phyloP scores from a whole-genome alignment of 2,329 filamentous ascomycete species.

The Colletotrichum musicola region DNA sequence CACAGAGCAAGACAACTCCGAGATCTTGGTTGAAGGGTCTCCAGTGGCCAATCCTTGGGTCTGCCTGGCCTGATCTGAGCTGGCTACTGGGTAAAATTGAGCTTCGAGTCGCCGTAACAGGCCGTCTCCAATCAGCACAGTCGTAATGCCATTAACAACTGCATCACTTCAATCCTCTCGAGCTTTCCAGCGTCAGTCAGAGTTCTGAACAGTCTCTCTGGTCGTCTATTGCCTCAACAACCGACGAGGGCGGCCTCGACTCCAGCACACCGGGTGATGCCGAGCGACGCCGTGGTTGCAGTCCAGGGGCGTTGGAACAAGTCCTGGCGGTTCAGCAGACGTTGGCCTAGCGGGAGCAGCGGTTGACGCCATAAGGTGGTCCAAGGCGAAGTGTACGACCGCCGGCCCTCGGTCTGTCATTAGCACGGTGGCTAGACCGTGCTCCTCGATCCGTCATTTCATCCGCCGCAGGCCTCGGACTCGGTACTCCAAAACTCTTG shows the following conservation, averaged over 20 bases:
- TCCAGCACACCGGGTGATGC: conserved; percentile 9
- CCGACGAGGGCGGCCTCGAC: conserved; percentile 1
- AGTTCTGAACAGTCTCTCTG: not conserved
- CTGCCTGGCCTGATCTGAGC: conserved; percentile 1
- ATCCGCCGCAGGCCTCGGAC: conserved; percentile 34
- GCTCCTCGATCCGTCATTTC: conserved; percentile 27
- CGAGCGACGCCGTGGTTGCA: conserved; percentile 11
- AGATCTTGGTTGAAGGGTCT: too few species aligned
- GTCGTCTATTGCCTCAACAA: conserved; percentile 11
- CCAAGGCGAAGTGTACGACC: conserved; percentile 3
- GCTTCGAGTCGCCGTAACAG: conserved; percentile 8
- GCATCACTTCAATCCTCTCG: too few species aligned
- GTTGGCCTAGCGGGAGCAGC: conserved; percentile 25
- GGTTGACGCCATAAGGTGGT: conserved; percentile 22
- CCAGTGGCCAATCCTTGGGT: conserved; percentile 1
- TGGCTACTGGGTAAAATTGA: conserved; percentile 3
- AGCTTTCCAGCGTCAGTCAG: too few species aligned
- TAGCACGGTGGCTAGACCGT: conserved; percentile 32
- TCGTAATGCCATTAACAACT: too few species aligned
- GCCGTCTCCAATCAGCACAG: conserved; percentile 4
- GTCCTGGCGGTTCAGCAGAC: conserved; percentile 17
- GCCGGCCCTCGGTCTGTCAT: conserved; percentile 6
- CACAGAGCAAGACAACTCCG: conserved; percentile 6
- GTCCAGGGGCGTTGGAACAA: conserved; percentile 5
- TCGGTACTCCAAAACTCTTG: conserved; percentile 15